Percentiles rank a stretch among this genome's conserved stretches.
phyloP scores from a whole-genome alignment of 1,139 yeast genomes.

The Petasospora rhodanensis region DNA sequence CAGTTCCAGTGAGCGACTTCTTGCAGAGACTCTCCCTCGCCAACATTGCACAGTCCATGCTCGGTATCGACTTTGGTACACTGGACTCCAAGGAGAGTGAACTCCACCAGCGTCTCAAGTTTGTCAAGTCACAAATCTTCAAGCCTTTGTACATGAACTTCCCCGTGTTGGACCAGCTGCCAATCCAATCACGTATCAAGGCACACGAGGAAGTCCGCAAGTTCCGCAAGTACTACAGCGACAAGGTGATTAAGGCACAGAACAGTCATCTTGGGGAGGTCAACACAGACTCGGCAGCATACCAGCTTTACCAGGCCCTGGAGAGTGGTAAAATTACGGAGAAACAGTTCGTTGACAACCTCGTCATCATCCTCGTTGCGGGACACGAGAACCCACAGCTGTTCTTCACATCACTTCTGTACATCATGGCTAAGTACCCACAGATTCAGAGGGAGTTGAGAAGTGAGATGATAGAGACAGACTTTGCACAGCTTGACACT shows the following conservation, averaged over 20 bases:
- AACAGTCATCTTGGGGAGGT: constrained; percentile 20
- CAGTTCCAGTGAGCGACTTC: constrained; percentile 34
- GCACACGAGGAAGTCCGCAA: constrained; percentile 41
- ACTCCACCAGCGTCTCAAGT: constrained; percentile 38
- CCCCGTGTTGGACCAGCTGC: constrained; percentile 48
- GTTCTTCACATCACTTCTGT: constrained; percentile 44
- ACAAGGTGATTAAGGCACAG: constrained; percentile 29
- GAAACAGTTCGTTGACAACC: constrained; percentile 50
- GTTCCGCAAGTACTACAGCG: constrained; percentile 37
- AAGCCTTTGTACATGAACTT: constrained; percentile 52
- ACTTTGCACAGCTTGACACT: constrained; percentile 16
- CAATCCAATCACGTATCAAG: constrained; percentile 43
- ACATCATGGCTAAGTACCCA: constrained; percentile 40
- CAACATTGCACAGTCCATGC: constrained; percentile 45
- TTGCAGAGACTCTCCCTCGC: constrained; percentile 47
- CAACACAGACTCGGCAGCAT: constrained; percentile 29
- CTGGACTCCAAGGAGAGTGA: constrained; percentile 26
- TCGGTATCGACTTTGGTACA: constrained; percentile 46
- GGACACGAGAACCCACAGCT: constrained; percentile 65
- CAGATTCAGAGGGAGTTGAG: constrained; percentile 36
- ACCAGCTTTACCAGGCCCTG: constrained; percentile 36
- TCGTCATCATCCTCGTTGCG: constrained; percentile 53
- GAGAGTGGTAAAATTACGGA: constrained; percentile 35
- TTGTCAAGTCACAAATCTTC: constrained; percentile 51
- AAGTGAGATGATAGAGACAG: constrained; percentile 22